Percentiles rank a stretch among this genome's conserved stretches.
Conservation (phyloP, 2,329 filamentous ascomycete species). For the Chalaropsis ovoidea region DNA sequence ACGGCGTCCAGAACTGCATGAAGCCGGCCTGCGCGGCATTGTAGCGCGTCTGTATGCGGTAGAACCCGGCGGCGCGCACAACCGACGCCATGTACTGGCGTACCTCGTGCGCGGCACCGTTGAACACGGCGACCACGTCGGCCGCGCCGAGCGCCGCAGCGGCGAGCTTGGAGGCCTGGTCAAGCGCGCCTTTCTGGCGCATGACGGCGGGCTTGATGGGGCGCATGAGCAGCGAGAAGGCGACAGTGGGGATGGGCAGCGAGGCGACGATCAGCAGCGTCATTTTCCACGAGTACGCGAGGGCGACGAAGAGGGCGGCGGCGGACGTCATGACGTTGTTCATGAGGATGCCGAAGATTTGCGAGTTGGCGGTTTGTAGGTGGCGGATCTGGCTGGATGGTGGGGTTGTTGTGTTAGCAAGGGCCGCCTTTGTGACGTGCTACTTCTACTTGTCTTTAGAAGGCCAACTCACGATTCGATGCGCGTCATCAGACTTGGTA, state of each 20-base stretch:
- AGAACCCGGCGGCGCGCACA: conserved; percentile 49
- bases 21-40: conserved; percentile 64
- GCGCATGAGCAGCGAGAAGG: conserved; percentile 51
- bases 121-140: conserved; percentile 78
- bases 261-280: conserved; percentile 68
- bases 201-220: conserved; percentile 56
- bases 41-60: conserved; percentile 56
- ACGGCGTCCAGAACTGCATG: conserved; percentile 61
- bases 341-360: conserved; percentile 62
- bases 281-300: conserved; percentile 74
- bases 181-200: conserved; percentile 57
- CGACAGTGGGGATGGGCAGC: conserved; percentile 54
- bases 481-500: conserved; percentile 58
- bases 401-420: background rate
- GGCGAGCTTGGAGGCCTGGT: conserved; percentile 59
- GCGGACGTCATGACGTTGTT: conserved; percentile 54
- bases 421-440: background rate
- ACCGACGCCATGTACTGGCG: conserved; percentile 53
- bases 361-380: conserved; percentile 67
- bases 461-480: conserved; percentile 56
- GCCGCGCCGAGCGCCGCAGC: conserved; percentile 63
- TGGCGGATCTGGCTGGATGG: conserved; percentile 65
- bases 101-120: conserved; percentile 60
- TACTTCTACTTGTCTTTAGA: background rate
- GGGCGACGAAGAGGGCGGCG: conserved; percentile 58